Evolutionary conservation across 2,329 filamentous ascomycete genomes (phyloP), one percentile per base, ranked within the genome.

Genomic region (Paecilomyces formosus): DNA sequence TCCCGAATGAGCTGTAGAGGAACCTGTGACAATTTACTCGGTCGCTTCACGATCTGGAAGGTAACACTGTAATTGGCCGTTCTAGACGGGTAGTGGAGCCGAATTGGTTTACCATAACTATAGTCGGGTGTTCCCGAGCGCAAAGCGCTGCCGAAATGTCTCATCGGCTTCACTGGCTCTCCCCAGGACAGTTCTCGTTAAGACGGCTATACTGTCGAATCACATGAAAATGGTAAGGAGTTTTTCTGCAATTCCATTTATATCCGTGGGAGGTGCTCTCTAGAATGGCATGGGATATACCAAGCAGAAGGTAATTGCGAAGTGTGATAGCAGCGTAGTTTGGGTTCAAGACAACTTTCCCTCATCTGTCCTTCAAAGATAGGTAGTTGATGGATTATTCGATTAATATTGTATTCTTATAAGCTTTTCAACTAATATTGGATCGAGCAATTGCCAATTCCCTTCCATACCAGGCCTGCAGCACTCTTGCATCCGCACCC

Each of bases 401-500:
- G 28, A 21, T 54, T 22, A 54, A 54, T 26, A 22, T 7, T 8
- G 7, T 22, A 9, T 28, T 26, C 24, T 3, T n/a, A 21, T 3
- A 21, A 22, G 3, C 22, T 28, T 54, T 5, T 24, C 24, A 26
- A 26, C 58, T 33, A 11, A 13, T 12, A 49, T 49, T 28, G 7
- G 35, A 51, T 13, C 55, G 39, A 11, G 55, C 55, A 15, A 52
- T 13, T 21, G 28, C 55, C 35, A 56, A 51, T 30, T 56, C 55
- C 3, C 35, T 21, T 31, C 15, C 50, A 33, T 56, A 56, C 55
- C 39, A 56, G 1, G 55, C 39, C 51, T 56, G 55, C n/a, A 56
- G 35, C 3, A 24, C 49, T 49, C 55, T 56, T 51, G 33, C 51
- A 56, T 56, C 55, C 12, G 55, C 55, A 15, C 55, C 33, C 39